Evolutionary conservation across 768 basidiomycete species (phyloP).

Genomic region (Gelatoporia subvermispora): DNA sequence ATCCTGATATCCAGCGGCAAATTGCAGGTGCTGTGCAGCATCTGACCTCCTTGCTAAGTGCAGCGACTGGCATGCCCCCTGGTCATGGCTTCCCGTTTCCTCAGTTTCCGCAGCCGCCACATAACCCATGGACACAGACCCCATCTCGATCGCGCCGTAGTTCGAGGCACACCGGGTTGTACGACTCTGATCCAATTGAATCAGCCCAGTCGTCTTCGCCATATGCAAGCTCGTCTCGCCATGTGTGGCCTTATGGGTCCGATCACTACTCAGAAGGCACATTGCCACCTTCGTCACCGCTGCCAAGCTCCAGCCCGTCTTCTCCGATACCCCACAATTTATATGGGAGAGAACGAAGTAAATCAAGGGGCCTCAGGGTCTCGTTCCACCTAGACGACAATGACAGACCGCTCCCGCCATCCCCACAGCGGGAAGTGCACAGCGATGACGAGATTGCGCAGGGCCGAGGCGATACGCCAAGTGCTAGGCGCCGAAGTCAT

Average conservation of each 20-base stretch:
- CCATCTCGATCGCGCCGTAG: constrained; percentile 16
- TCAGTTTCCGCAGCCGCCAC: constrained; percentile 16
- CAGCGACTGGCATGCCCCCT: constrained; percentile 19
- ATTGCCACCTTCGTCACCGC: constrained; percentile 50
- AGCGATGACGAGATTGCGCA: background rate
- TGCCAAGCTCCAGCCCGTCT: constrained; percentile 33
- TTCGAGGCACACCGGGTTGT: constrained; percentile 15
- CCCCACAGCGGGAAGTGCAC: constrained; percentile 1
- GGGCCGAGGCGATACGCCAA: background rate
- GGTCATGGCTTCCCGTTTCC: constrained; percentile 6
- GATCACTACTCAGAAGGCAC: constrained; percentile 45
- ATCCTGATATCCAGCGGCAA: constrained; percentile 30
- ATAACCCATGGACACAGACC: constrained; percentile 7
- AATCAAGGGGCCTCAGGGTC: constrained; percentile 50
- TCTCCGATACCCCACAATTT: constrained; percentile 14
- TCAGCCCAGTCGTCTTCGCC: constrained; percentile 11
- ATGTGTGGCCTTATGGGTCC: constrained; percentile 35
- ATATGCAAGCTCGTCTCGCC: constrained; percentile 34
- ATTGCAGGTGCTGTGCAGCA: constrained; percentile 38
- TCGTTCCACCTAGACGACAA: constrained; percentile 44
- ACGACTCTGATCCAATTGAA: constrained; percentile 17
- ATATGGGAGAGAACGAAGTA: constrained; percentile 39
- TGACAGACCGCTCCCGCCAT: constrained; percentile 11
- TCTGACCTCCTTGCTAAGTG: constrained; percentile 33
- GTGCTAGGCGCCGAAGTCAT: background rate